Base-by-base conservation (phyloP, 2,329 filamentous ascomycete genomes). In the Aspergillus felis region DNA sequence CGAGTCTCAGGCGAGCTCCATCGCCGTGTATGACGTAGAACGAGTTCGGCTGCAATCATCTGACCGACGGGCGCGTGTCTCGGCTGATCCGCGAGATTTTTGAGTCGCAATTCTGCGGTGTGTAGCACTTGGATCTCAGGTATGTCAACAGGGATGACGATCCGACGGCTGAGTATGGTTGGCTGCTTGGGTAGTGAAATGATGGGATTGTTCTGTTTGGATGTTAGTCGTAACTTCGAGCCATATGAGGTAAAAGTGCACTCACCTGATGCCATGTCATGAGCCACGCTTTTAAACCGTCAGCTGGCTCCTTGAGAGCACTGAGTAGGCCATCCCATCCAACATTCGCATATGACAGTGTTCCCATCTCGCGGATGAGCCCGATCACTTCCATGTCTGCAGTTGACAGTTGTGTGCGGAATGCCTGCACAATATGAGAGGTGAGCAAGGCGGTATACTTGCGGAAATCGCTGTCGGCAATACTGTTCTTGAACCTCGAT, bases 141-240 rank as follows among this genome's bases (percentile, higher is more conserved):
- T 1, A 99, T 86, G 57, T 96, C 91, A 14, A 99, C 92, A 0
- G 92, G 90, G 54, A 99, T 95, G 29, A 89, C 80, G 64, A 99
- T 92, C 12, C 86, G 87, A 22, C 82, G 82, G 60, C 73, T 79
- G 22, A 82, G 77, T 24, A 74, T 67, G 14, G 63, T 61, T 38
- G 66, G 71, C 7, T 70, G 65, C 3, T 65, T 51, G 27, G 73
- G 68, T 44, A 77, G 66, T 1, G 62, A 59, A 42, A 74, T 66
- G 35, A 66, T 67, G 46, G 66, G 62, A 54, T 75, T 70, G 52
- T 68, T 68, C 72, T 78, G 61, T 4, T 38, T 17, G n/a, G n/a
- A 42, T 54, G 41, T 56, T 55, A 51, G 53, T 62, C 32, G 56
- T 56, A 41, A 41, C n/a, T 32, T 32, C 10, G 46, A 54, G 52